A percentile compares a stretch with the other conserved stretches of the same genome.
Evolutionary conservation across 768 basidiomycete species (phyloP).

Genomic region (Podaxis carcinomalis): DNA sequence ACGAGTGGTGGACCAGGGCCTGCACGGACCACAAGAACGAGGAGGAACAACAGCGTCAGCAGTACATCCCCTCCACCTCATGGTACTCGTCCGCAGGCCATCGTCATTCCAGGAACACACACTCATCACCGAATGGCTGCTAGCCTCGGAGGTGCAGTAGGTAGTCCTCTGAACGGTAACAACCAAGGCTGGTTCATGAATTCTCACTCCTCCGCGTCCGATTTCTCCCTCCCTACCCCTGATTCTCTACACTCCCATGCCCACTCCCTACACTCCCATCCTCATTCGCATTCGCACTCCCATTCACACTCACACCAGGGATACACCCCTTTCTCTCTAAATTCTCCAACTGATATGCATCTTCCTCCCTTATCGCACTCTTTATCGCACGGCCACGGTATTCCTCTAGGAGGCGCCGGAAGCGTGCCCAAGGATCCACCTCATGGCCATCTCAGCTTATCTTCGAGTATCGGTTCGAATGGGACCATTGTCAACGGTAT

Average conservation of each 20-base stretch:
- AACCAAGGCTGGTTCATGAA: slow-evolving; percentile 12
- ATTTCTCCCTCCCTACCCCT: slow-evolving; percentile 15
- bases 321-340: slow-evolving; percentile 26
- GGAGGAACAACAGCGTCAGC: slow-evolving; percentile 58
- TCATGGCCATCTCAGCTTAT: slow-evolving; percentile 5
- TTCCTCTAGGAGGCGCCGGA: slow-evolving; percentile 2
- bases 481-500: slow-evolving; percentile 12
- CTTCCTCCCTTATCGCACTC: slow-evolving; percentile 9
- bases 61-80: slow-evolving; percentile 50
- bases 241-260: slow-evolving; percentile 27
- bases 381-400: neutral
- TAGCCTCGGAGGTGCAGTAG: slow-evolving; percentile 3
- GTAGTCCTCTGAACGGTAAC: slow-evolving; percentile 1
- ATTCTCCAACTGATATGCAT: slow-evolving; percentile 18
- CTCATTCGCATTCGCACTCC: slow-evolving; percentile 23
- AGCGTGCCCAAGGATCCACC: slow-evolving; percentile 8
- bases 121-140: slow-evolving; percentile 7
- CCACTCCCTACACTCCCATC: slow-evolving; percentile 15
- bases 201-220: neutral
- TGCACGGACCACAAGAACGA: slow-evolving; percentile 47
- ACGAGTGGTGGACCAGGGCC: slow-evolving; percentile 37
- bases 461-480: slow-evolving; percentile 11
- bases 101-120: slow-evolving; percentile 52
- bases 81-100: slow-evolving; percentile 52
- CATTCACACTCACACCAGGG: slow-evolving; percentile 25